Base-by-base conservation (phyloP, 2,329 filamentous ascomycete genomes). In the Zalaria sp. region DNA sequence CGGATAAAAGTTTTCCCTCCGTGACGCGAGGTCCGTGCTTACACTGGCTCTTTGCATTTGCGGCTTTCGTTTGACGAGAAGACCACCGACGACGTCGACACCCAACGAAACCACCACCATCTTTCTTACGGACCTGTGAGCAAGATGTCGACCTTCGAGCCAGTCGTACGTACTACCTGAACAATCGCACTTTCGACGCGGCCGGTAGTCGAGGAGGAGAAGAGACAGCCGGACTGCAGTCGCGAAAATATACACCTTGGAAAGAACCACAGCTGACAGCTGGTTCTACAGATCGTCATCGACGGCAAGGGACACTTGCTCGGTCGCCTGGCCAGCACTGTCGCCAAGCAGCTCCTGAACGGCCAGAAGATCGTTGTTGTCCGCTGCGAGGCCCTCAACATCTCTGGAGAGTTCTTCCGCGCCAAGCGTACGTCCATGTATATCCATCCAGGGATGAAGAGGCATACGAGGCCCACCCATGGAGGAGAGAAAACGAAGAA, bases 281-380 rank as follows among this genome's bases (percentile, higher is more conserved):
- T 34, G 29, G 7, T 38, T 39, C 32, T 39, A 45, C 51, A 94
- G 87, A 81, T 95, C 75, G 84, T 95, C 75, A 93, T 98, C 68
- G 91, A 98, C 81, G 91, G 88, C 85, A 98, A 98, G 82, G 91
- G 91, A 73, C 91, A 98, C 75, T 83, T 98, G 69, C 87, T 98
- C 71, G 91, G 91, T 77, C 89, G 91, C 71, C 81, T 98, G 69
- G 89, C 89, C 74, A 87, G 81, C 69, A 94, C 87, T 66, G 87
- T 96, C 64, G 89, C 89, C 68, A 96, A 96, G 83, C 89, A 96
- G 78, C 81, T 96, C 64, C 84, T 96, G 61, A 93, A 81, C 72
- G 89, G 89, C 68, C 89, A 96, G 77, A 96, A 96, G 83, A 93
- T 98, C 67, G 89, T 96, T 63, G 76, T 98, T 60, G 91, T 98